Base-by-base conservation (phyloP, 2,329 filamentous ascomycete genomes). In the Ophiostoma ulmi region DNA sequence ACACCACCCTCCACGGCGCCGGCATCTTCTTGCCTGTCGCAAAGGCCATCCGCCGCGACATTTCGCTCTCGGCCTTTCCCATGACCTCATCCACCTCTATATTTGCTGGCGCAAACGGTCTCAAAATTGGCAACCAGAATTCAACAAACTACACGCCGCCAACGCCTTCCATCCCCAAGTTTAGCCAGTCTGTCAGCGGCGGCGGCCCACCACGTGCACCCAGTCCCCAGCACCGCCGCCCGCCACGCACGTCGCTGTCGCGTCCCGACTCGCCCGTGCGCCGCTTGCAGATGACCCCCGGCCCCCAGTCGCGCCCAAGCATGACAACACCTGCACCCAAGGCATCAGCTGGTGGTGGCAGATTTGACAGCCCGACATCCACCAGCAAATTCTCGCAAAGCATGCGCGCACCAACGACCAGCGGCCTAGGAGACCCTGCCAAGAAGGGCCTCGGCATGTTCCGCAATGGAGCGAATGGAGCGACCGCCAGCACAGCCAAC, bases 1-100 rank as follows among this genome's bases (percentile, higher is more conserved):
- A 84, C 48, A 97, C 95, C 13, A 85, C 86, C 3, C 81, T 90
- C 31, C 87, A 92, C 0, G 93, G 93, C 73, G 89, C 95, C 2
- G 95, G 95, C 72, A 98, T 99, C 77, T 99, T 99, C 78, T 85
- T 99, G 17, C 95, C 95, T 3, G 83, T 95, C 20, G 88, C 90
- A 78, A 95, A 96, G 79, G 92, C 92, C 44, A 85, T 86, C 77
- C 91, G 87, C 79, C 90, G 88, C 77, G 87, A 86, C 68, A 87
- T 86, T 58, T 84, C 84, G 31, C 75, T 75, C 36, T 81, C 82
- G 68, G 82, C 85, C 7, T 86, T 86, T 74, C 87, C 90, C 8
- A 82, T 86, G 70, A 93, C 91, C 1, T 91, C 93, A 5, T 88
- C 87, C 1, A 88, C 90, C 2, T 88, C 89, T n/a, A 87, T 87